Evolutionary conservation across 2,329 filamentous ascomycete genomes (phyloP).

Genomic region (Scytalidium sp.): DNA sequence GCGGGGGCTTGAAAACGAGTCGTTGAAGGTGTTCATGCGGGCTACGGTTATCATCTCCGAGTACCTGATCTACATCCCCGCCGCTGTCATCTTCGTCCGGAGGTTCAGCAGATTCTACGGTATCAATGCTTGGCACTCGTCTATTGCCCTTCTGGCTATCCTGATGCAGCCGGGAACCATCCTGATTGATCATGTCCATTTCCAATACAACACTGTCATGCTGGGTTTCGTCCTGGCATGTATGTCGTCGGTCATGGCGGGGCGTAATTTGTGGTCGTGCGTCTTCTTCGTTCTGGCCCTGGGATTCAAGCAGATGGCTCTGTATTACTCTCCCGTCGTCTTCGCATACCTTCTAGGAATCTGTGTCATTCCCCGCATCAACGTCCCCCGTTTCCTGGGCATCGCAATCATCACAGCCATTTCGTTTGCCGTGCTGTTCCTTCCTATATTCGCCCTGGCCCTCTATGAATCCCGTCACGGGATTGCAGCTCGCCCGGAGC

Average conservation of each 20-base stretch:
- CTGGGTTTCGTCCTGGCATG: slow-evolving; percentile 83
- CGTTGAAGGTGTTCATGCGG: slow-evolving; percentile 92
- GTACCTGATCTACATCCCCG: slow-evolving; percentile 85
- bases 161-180: slow-evolving; percentile 90
- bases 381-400: slow-evolving; percentile 64
- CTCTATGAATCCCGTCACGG: slow-evolving; percentile 65
- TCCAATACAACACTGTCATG: slow-evolving; percentile 99
- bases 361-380: slow-evolving; percentile 74
- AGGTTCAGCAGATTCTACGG: slow-evolving; percentile 74
- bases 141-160: slow-evolving; percentile 83
- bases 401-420: slow-evolving; percentile 71
- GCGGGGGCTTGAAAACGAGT: slow-evolving; percentile 73
- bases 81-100: slow-evolving; percentile 79
- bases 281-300: slow-evolving; percentile 91
- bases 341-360: slow-evolving; percentile 89
- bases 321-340: slow-evolving; percentile 92
- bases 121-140: slow-evolving; percentile 77
- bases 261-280: slow-evolving; percentile 81
- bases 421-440: slow-evolving; percentile 72
- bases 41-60: slow-evolving; percentile 88
- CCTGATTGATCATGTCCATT: slow-evolving; percentile 91
- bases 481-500: slow-evolving; percentile 53
- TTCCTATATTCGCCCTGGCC: slow-evolving; percentile 72
- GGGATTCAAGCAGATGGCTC: slow-evolving; percentile 99
- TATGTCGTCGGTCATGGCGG: slow-evolving; percentile 84